Evolutionary conservation across 257 asterid genomes (phyloP).

Genomic region (Osmanthus fragrans): DNA sequence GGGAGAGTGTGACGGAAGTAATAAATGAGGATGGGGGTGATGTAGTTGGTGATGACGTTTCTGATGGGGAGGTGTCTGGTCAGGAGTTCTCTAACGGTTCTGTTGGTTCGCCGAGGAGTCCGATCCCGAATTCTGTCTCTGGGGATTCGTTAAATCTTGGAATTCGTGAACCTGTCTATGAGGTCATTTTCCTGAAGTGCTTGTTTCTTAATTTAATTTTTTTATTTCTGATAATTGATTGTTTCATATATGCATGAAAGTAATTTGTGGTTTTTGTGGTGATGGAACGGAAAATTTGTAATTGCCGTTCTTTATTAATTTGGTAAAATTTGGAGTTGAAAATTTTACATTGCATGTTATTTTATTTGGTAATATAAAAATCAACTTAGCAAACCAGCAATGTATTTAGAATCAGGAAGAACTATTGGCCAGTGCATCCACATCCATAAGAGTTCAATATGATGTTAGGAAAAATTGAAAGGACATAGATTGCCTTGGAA

Average conservation of each 20-base stretch:
- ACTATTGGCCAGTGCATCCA: neutral
- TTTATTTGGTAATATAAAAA: neutral
- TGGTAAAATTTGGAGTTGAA: neutral
- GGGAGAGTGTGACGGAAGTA: constrained; percentile 36
- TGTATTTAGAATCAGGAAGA: neutral
- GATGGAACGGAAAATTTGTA: neutral
- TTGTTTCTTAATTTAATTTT: neutral
- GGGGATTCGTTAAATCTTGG: constrained; percentile 82
- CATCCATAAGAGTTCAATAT: neutral
- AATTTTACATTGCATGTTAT: neutral
- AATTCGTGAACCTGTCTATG: constrained; percentile 89
- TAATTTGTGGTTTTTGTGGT: neutral
- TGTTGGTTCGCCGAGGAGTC: constrained; percentile 41
- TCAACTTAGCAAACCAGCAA: neutral
- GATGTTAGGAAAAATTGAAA: neutral
- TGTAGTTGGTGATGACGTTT: constrained; percentile 30
- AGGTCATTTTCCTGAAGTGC: constrained; percentile 43
- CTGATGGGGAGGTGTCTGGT: constrained; percentile 32
- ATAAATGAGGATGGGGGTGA: constrained; percentile 39
- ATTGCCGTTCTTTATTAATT: neutral
- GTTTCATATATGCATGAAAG: neutral
- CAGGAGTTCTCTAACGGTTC: constrained; percentile 48
- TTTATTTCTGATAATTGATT: constrained; percentile 4
- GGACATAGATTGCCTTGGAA: neutral
- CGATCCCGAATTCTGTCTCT: constrained; percentile 14